Evolutionary conservation across 352 stramenopile genomes (phyloP).

Genomic region (Phytophthora meadii): DNA sequence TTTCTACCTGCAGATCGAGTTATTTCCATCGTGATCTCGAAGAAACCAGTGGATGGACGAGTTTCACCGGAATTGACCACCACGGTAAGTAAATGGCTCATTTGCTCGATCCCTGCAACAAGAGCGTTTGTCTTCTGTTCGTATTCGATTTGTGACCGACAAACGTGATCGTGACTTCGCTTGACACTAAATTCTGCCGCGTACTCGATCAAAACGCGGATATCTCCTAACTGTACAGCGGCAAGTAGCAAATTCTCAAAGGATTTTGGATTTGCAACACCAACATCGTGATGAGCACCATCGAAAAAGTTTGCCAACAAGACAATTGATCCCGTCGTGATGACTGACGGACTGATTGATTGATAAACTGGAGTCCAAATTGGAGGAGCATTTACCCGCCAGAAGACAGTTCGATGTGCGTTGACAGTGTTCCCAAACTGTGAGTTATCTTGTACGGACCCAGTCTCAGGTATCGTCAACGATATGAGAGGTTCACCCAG

Average conservation of each 20-base stretch:
- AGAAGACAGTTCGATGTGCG: slow-evolving; percentile 65
- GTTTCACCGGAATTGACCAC: slow-evolving; percentile 43
- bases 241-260: slow-evolving; percentile 70
- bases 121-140: slow-evolving; percentile 49
- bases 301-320: slow-evolving; percentile 71
- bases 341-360: neutral
- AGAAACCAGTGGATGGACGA: slow-evolving; percentile 42
- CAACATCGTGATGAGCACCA: slow-evolving; percentile 57
- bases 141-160: slow-evolving; percentile 59
- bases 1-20: slow-evolving; percentile 29
- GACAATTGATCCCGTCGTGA: slow-evolving; percentile 28
- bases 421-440: slow-evolving; percentile 41
- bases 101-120: slow-evolving; percentile 49
- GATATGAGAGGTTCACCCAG: slow-evolving; percentile 18
- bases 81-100: slow-evolving; percentile 60
- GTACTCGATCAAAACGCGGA: slow-evolving; percentile 52
- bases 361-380: slow-evolving; percentile 24
- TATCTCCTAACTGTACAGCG: slow-evolving; percentile 57
- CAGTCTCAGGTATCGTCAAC: slow-evolving; percentile 36
- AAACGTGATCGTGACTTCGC: slow-evolving; percentile 52
- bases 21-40: slow-evolving; percentile 65
- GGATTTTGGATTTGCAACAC: slow-evolving; percentile 42
- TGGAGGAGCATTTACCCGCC: slow-evolving; percentile 52
- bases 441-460: slow-evolving; percentile 43
- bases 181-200: slow-evolving; percentile 45